These are phyloP conservation scores for Scenedesmus sp. DNA, from an alignment of 163 green algal species.

Conservation along the genomic window DNA sequence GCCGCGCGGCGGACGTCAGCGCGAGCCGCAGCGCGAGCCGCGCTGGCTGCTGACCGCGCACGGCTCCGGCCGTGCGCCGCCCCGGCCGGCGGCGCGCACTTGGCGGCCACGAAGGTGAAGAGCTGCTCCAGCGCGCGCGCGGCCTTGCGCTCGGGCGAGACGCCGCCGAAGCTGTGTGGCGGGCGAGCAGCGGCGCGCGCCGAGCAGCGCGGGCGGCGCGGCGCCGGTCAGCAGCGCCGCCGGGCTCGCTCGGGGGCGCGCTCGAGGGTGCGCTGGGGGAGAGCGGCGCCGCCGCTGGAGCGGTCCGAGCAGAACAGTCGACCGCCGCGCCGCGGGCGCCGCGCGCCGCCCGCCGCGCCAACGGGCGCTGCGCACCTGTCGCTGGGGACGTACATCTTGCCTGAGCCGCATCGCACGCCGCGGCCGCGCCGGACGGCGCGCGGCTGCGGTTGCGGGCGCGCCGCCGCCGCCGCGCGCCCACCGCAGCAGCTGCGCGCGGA, in stretches of 20 bases:
- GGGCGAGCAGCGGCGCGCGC: background rate
- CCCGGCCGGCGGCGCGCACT: slow-evolving; percentile 41
- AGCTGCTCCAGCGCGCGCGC: slow-evolving; percentile 62
- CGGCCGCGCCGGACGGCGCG: too few species aligned
- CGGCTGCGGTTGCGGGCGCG: too few species aligned
- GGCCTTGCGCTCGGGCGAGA: slow-evolving; percentile 71
- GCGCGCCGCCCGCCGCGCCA: background rate
- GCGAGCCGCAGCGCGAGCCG: background rate
- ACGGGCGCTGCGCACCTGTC: background rate
- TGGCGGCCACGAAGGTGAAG: slow-evolving; percentile 77
- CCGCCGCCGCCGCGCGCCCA: too few species aligned
- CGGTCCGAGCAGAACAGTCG: background rate
- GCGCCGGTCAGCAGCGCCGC: background rate
- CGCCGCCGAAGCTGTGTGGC: slow-evolving; percentile 66
- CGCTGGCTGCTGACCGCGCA: background rate
- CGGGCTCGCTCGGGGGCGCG: background rate
- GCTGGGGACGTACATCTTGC: slow-evolving; percentile 33
- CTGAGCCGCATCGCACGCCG: too few species aligned
- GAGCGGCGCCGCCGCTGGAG: background rate
- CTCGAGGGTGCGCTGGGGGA: background rate
- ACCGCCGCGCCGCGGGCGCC: background rate
- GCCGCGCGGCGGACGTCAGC: background rate
- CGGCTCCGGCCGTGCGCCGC: background rate
- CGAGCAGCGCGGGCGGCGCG: background rate
- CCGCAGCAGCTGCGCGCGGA: too few species aligned